Evolutionary conservation across 176 grass and related monocot species (phyloP), one percentile per base, ranked within the genome.

Genomic region (Avena insularis): DNA sequence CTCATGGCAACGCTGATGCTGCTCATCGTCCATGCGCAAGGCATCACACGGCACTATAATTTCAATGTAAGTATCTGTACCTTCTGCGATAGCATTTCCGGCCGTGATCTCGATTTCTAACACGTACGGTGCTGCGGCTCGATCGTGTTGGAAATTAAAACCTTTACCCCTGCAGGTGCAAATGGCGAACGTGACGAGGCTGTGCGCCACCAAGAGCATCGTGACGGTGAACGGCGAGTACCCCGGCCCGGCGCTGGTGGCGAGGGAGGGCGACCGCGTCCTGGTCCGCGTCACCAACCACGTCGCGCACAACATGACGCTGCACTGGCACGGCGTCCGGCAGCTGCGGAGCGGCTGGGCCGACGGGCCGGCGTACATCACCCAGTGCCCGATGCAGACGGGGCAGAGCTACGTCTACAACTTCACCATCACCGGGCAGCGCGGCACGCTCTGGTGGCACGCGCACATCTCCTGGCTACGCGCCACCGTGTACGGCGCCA

Each of bases 271-370:
- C 63, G 90, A 92, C 76, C 81, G 72, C 36, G 57, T 94, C 6
- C 29, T 86, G 3, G 59, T 94, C 59, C 77, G 82, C 61, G 88
- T 94, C 48, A 46, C 76, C 84, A 94, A 94, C 73, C 79, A 84
- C 45, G 87, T 80, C 19, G 47, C 73, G 27, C 78, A 86, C 38
- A 94, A 92, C 82, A 61, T 94, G 46, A 83, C 82, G 31, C 78
- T 94, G 54, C 93, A 94, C 83, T 92, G 93, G 92, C 93, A 94
- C 48, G 93, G 93, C 59, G 59, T 94, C 2, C 60, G 88, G 73
- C 90, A 94, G 82, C 64, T 89, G 15, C 40, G 71, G 2, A 94
- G 49, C 33, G 90, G 81, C 54, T 94, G 92, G 92, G 78, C 81
- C 2, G 92, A 94, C 79, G 92, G 92, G 21, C 90, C 92, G 25